A percentile compares a stretch with the other conserved stretches of the same genome.
phyloP scores from a whole-genome alignment of 805 yeast species.

The Priceomyces carsonii region DNA sequence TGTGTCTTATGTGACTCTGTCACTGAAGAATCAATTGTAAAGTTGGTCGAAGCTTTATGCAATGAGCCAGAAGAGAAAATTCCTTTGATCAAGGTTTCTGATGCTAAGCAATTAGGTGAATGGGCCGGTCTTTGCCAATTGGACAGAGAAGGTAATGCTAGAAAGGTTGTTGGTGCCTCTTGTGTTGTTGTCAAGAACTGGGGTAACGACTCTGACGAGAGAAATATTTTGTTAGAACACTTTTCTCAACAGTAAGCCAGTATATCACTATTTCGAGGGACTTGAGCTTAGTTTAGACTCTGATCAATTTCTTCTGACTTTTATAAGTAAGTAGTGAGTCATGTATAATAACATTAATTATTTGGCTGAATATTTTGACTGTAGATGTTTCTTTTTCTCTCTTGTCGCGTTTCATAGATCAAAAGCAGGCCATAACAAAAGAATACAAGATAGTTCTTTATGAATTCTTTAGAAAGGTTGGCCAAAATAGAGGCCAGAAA shows the following conservation, averaged over 20 bases:
- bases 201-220: slow-evolving; percentile 99
- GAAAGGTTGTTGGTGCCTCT: slow-evolving; percentile 99
- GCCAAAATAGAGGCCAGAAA: slow-evolving; percentile 31
- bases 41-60: slow-evolving; percentile 99
- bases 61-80: slow-evolving; percentile 95
- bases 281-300: too few relatives aligned
- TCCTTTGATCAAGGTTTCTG: slow-evolving; percentile 98
- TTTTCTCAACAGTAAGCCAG: slow-evolving; percentile 78
- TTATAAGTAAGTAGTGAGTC: slow-evolving; percentile 1
- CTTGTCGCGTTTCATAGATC: too few relatives aligned
- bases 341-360: slow-evolving; percentile 1
- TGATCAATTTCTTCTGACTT: too few relatives aligned
- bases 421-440: too few relatives aligned
- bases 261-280: too few relatives aligned
- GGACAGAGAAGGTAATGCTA: slow-evolving; percentile 99
- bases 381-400: too few relatives aligned
- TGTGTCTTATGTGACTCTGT: slow-evolving; percentile 97
- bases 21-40: slow-evolving; percentile 94
- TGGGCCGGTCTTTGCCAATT: slow-evolving; percentile 99
- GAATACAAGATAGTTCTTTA: too few relatives aligned
- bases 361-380: slow-evolving; percentile 3
- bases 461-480: slow-evolving; percentile 9
- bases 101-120: slow-evolving; percentile 99
- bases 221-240: slow-evolving; percentile 93
- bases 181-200: slow-evolving; percentile 99